Evolutionary conservation across 306 rosid species (phyloP).

Genomic region (Hippophae gyantsensis): DNA sequence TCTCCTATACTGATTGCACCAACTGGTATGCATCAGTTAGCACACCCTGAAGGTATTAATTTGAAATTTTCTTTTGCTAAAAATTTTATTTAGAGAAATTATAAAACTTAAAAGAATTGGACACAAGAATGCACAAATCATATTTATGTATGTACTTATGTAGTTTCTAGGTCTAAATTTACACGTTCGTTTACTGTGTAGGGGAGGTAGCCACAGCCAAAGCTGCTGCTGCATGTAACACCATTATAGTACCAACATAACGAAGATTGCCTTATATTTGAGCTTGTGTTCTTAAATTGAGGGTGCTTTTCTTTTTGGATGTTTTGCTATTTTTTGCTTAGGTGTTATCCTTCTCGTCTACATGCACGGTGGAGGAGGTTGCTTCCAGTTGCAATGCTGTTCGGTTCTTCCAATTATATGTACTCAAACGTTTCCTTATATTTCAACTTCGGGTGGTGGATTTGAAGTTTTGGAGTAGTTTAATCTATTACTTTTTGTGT

Average conservation of each 20-base stretch:
- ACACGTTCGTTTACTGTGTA: constrained; percentile 4
- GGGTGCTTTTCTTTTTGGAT: not conserved
- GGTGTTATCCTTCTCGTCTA: constrained; percentile 39
- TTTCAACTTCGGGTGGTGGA: not conserved
- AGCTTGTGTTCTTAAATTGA: not conserved
- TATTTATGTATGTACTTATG: too few relatives aligned
- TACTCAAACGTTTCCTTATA: constrained; percentile 11
- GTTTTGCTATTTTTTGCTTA: constrained; percentile 5
- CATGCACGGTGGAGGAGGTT: constrained; percentile 57
- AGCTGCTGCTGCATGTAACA: constrained; percentile 58
- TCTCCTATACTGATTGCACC: constrained; percentile 59
- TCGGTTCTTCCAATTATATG: constrained; percentile 68
- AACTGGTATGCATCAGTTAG: constrained; percentile 41
- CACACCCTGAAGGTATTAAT: constrained; percentile 48
- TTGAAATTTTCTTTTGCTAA: not conserved
- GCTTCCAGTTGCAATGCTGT: constrained; percentile 63
- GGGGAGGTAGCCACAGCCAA: constrained; percentile 71
- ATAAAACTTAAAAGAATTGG: not conserved
- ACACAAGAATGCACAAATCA: too few relatives aligned
- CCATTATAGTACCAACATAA: constrained; percentile 46
- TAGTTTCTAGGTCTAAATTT: not conserved
- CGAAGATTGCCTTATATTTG: not conserved
- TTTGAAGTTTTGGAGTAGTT: not conserved
- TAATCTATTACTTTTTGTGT: not conserved
- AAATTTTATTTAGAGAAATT: constrained; percentile 6